Conservation (phyloP, 805 yeast genomes). For the Sugiyamaella chiloensis region DNA sequence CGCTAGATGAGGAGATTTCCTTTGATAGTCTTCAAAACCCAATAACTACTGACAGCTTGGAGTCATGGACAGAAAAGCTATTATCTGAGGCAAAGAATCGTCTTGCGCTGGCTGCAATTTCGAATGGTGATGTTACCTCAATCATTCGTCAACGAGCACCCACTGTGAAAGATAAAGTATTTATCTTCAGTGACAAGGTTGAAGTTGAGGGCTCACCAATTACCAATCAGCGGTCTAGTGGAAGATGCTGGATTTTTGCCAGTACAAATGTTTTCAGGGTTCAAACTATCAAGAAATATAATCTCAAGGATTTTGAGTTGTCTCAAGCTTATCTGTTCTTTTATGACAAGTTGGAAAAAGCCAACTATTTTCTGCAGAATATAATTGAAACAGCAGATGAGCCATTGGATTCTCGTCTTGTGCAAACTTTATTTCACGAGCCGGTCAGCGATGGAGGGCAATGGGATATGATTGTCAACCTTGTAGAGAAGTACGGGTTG, state of each 20-base stretch:
- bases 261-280: constrained; percentile 71
- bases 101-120: constrained; percentile 52
- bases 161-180: constrained; percentile 20
- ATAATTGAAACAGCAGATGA: constrained; percentile 66
- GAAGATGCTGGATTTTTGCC: constrained; percentile 90
- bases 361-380: constrained; percentile 76
- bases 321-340: constrained; percentile 80
- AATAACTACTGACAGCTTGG: constrained; percentile 35
- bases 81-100: constrained; percentile 48
- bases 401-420: constrained; percentile 65
- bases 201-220: constrained; percentile 59
- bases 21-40: constrained; percentile 30
- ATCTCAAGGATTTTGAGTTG: constrained; percentile 66
- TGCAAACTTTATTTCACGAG: constrained; percentile 59
- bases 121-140: constrained; percentile 44
- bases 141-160: constrained; percentile 33
- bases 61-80: constrained; percentile 46
- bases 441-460: constrained; percentile 88
- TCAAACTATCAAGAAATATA: constrained; percentile 57
- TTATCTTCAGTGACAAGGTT: constrained; percentile 43
- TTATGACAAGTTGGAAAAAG: constrained; percentile 83
- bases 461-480: constrained; percentile 77
- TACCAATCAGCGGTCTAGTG: constrained; percentile 73
- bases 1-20: constrained; percentile 15
- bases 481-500: constrained; percentile 75